A percentile compares a stretch with the other conserved stretches of the same genome.
These are phyloP conservation scores for Elsinoe australis DNA, from an alignment of 2,329 filamentous ascomycete species.

Conservation along the genomic window DNA sequence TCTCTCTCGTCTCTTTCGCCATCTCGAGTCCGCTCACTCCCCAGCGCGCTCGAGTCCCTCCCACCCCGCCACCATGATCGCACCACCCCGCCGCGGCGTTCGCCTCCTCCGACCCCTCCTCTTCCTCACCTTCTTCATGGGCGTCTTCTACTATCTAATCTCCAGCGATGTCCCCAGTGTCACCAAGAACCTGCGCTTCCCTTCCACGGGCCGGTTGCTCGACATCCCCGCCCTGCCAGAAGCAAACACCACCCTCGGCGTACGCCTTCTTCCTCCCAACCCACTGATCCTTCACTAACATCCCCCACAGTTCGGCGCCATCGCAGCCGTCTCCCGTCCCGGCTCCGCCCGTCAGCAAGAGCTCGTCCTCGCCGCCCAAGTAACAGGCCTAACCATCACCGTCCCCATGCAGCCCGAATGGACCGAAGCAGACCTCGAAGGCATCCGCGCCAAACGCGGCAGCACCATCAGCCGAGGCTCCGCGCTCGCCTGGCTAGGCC, in stretches of 20 bases:
- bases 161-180: conserved; percentile 11
- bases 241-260: conserved; percentile 21
- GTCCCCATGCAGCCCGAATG: conserved; percentile 35
- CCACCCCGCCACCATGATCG: conserved; percentile 2
- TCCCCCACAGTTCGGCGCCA: conserved; percentile 30
- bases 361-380: conserved; percentile 33
- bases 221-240: conserved; percentile 14
- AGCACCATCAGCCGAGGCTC: conserved; percentile 32
- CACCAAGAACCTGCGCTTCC: conserved; percentile 6
- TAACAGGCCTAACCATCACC: conserved; percentile 33
- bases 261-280: conserved; percentile 5
- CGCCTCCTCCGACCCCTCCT: conserved; percentile 11
- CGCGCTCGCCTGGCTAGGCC: conserved; percentile 36
- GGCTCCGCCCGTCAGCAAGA: conserved; percentile 30
- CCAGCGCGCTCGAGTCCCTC: no score
- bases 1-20: conserved; percentile 10
- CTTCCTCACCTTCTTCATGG: conserved; percentile 16
- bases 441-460: conserved; percentile 26
- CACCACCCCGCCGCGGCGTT: background rate
- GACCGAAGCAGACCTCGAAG: conserved; percentile 30
- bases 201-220: conserved; percentile 9
- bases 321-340: conserved; percentile 34
- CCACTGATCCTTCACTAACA: background rate
- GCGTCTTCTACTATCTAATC: conserved; percentile 9
- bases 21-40: background rate